Percentiles rank a stretch among this genome's conserved stretches.
Evolutionary conservation across 345 rosid species (phyloP).

Genomic region (Raphanus sativus): DNA sequence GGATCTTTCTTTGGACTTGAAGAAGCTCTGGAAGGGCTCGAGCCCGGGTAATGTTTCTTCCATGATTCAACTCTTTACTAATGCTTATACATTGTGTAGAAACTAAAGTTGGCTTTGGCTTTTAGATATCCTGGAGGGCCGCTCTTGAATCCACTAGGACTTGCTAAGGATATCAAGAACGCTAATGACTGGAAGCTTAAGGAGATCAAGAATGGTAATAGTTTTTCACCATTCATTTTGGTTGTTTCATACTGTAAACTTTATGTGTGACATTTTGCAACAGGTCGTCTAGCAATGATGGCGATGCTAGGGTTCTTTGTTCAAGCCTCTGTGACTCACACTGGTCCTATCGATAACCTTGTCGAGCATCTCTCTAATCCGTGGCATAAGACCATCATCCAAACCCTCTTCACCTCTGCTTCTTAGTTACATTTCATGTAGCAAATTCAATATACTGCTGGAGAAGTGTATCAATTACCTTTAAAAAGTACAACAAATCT

Average conservation of each 20-base stretch:
- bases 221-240: background rate
- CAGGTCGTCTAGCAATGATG: constrained; percentile 91
- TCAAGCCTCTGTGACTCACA: constrained; percentile 84
- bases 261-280: constrained; percentile 10
- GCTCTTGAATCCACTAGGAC: constrained; percentile 80
- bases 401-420: constrained; percentile 54
- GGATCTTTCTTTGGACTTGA: constrained; percentile 88
- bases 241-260: background rate
- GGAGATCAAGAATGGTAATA: constrained; percentile 83
- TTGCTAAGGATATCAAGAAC: constrained; percentile 72
- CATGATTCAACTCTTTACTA: background rate
- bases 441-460: background rate
- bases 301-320: constrained; percentile 88
- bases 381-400: constrained; percentile 87
- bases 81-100: background rate
- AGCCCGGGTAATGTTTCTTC: constrained; percentile 62
- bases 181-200: constrained; percentile 82
- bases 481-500: constrained; percentile 31
- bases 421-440: constrained; percentile 19
- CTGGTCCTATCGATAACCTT: constrained; percentile 91
- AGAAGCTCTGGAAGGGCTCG: constrained; percentile 75
- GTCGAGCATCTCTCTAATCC: constrained; percentile 85
- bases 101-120: background rate
- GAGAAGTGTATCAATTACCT: constrained; percentile 18
- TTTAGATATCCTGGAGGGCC: constrained; percentile 96